Conservation (phyloP, 176 grass and related monocot species). For the Phragmites australis region DNA sequence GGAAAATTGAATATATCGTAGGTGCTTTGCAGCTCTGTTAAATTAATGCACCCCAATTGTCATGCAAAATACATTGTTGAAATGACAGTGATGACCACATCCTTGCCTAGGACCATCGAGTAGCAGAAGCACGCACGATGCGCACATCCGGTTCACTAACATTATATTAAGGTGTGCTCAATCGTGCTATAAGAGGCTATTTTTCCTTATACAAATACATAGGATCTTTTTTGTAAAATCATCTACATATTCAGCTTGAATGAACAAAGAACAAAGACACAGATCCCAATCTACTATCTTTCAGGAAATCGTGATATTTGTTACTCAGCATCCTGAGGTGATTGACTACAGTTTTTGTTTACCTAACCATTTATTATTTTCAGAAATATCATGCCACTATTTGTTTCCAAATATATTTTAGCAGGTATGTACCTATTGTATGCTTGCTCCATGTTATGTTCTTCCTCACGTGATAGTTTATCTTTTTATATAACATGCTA, state of each 20-base stretch:
- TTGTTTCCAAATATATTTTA: not conserved
- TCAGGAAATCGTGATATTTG: conserved; percentile 98
- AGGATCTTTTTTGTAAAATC: too few relatives aligned
- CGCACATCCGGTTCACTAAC: too few relatives aligned
- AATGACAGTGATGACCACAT: too few relatives aligned
- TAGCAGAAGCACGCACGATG: too few relatives aligned
- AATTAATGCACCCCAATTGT: too few relatives aligned
- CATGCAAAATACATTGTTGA: too few relatives aligned
- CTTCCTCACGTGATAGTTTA: not conserved
- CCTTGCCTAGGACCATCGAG: too few relatives aligned
- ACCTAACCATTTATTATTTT: conserved; percentile 18
- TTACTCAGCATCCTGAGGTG: conserved; percentile 82
- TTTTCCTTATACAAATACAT: too few relatives aligned
- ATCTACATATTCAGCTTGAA: conserved; percentile 88
- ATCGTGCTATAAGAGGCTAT: too few relatives aligned
- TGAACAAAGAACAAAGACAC: conserved; percentile 55
- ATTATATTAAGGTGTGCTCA: too few relatives aligned
- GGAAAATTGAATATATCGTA: too few relatives aligned
- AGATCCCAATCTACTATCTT: conserved; percentile 75
- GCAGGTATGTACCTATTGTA: not conserved
- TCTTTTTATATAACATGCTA: not conserved
- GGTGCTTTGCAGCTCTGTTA: too few relatives aligned
- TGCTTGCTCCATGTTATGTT: conserved; percentile 3
- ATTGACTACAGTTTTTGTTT: conserved; percentile 16
- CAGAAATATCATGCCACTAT: not conserved